These are phyloP conservation scores for Nissolia schottii DNA, from an alignment of 306 rosid species.

Conservation along the genomic window DNA sequence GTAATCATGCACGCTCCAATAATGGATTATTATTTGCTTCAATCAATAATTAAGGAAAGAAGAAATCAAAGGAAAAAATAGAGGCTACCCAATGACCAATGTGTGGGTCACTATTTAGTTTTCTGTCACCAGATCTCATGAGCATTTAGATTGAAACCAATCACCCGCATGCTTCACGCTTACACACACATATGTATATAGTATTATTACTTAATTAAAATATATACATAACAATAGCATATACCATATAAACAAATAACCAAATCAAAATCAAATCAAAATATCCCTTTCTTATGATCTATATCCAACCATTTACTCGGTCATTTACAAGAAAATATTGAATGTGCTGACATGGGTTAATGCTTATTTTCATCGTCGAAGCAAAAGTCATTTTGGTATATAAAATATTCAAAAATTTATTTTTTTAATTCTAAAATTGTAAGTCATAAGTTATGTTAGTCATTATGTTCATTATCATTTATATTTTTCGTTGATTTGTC, in stretches of 20 bases:
- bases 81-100: conserved; percentile 33
- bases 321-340: no score
- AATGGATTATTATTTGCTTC: conserved; percentile 13
- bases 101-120: conserved; percentile 38
- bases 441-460: no score
- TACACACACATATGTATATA: neutral
- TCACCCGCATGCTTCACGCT: conserved; percentile 35
- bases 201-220: neutral
- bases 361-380: no score
- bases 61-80: conserved; percentile 12
- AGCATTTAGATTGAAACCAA: conserved; percentile 35
- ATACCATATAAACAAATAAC: neutral
- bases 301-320: no score
- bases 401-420: no score
- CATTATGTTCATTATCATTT: no score
- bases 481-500: no score
- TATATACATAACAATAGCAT: neutral
- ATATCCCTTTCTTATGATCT: no score
- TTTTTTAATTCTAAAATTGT: no score
- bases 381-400: no score
- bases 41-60: conserved; percentile 21
- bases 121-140: conserved; percentile 45
- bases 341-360: no score
- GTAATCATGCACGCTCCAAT: conserved; percentile 12
- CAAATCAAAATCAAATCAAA: neutral